A percentile compares a stretch with the other conserved stretches of the same genome.
Conservation (phyloP, 2,329 filamentous ascomycete genomes). For the Cladosporium sp. region DNA sequence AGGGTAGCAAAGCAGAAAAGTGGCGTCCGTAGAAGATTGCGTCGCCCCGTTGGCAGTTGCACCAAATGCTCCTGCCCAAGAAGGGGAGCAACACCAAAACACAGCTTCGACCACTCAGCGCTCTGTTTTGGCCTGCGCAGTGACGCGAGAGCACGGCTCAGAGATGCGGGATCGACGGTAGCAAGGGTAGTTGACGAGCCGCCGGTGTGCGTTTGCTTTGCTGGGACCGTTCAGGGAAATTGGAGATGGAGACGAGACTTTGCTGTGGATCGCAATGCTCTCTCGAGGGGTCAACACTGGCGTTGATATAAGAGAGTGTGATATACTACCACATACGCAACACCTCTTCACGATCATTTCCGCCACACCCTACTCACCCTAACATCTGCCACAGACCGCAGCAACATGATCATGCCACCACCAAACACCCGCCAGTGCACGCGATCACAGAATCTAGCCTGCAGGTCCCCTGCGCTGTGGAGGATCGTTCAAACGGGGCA, state of each 20-base stretch:
- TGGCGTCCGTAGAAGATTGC: not conserved
- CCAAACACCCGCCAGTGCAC: not conserved
- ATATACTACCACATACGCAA: not conserved
- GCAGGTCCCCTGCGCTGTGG: constrained; percentile 3
- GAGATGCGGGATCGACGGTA: not conserved
- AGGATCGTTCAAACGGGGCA: constrained; percentile 2
- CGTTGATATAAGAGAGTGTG: not conserved
- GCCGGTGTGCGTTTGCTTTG: not conserved
- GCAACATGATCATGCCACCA: constrained; percentile 3
- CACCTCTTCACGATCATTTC: not conserved
- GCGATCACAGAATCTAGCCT: constrained; percentile 10
- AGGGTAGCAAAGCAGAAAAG: not conserved
- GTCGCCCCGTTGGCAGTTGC: not conserved
- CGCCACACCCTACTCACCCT: not conserved
- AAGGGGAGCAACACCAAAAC: constrained; percentile 7
- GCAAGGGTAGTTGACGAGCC: not conserved
- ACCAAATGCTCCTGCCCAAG: constrained; percentile 5
- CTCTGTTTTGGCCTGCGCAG: not conserved
- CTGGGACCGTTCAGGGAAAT: not conserved
- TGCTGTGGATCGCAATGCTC: not conserved
- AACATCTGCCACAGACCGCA: not conserved
- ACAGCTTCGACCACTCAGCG: constrained; percentile 10
- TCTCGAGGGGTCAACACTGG: not conserved
- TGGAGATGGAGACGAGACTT: not conserved
- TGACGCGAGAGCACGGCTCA: not conserved